phyloP scores from a whole-genome alignment of 2,329 filamentous ascomycete species.

The Fusarium stilboides region DNA sequence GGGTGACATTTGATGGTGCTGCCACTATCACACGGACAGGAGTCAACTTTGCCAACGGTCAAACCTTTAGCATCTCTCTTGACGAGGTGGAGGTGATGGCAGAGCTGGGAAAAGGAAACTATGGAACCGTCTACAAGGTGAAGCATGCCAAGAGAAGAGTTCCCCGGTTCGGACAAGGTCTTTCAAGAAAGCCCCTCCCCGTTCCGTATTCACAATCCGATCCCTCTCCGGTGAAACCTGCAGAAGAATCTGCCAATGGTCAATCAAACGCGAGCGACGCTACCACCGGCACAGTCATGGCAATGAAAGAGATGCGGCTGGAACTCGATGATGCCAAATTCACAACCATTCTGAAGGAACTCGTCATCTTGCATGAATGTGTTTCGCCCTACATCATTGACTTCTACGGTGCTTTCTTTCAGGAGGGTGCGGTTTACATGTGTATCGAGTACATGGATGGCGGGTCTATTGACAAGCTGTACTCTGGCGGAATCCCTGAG shows the following conservation, averaged over 20 bases:
- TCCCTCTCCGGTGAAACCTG: conserved; percentile 51
- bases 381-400: conserved; percentile 97
- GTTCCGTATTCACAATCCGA: conserved; percentile 58
- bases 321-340: conserved; percentile 98
- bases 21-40: conserved; percentile 90
- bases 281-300: conserved; percentile 88
- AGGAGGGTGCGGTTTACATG: conserved; percentile 98
- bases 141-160: conserved; percentile 79
- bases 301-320: conserved; percentile 98
- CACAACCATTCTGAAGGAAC: conserved; percentile 95
- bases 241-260: conserved; percentile 51
- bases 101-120: conserved; percentile 97
- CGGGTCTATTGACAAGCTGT: conserved; percentile 96
- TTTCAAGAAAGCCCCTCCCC: conserved; percentile 64
- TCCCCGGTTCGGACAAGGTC: conserved; percentile 72
- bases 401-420: conserved; percentile 99
- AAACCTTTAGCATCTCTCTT: conserved; percentile 92
- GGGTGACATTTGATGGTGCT: conserved; percentile 92
- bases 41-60: conserved; percentile 92
- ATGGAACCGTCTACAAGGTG: conserved; percentile 98
- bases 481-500: conserved; percentile 91
- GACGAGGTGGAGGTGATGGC: conserved; percentile 95
- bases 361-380: conserved; percentile 96
- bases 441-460: conserved; percentile 99
- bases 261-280: conserved; percentile 53